Conservation (phyloP, 164 flowering plant species). For the Umbilicus rupestris region DNA sequence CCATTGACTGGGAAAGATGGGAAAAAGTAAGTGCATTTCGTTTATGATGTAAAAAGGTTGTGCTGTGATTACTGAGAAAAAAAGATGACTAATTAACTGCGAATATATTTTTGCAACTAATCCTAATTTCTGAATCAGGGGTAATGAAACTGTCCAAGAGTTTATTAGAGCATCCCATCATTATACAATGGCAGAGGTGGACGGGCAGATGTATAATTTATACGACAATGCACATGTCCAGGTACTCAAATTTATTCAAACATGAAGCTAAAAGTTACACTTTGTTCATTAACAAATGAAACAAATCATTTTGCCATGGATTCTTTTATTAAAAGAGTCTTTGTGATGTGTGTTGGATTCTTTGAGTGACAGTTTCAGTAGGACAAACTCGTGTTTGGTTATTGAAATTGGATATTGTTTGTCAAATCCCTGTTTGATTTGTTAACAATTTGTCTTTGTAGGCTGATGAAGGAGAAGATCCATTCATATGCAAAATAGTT, state of each 20-base stretch:
- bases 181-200: conserved; percentile 28
- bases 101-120: not conserved
- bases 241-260: conserved; percentile 11
- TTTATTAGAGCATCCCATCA: conserved; percentile 22
- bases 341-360: too few relatives aligned
- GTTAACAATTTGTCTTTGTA: conserved; percentile 12
- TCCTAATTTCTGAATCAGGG: not conserved
- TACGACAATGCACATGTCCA: conserved; percentile 37
- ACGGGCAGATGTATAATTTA: conserved; percentile 13
- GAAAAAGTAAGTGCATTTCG: not conserved
- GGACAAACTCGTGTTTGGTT: not conserved
- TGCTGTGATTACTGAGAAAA: not conserved
- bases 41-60: too few relatives aligned
- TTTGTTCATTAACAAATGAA: not conserved
- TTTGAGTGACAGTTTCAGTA: too few relatives aligned
- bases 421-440: not conserved
- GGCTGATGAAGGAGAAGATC: conserved; percentile 37
- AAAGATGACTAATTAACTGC: too few relatives aligned
- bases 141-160: conserved; percentile 16
- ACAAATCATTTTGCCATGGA: not conserved
- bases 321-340: too few relatives aligned
- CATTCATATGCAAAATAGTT: conserved; percentile 47
- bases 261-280: not conserved
- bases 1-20: not conserved
- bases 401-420: not conserved